Evolutionary conservation across 1,284 basidiomycete species (phyloP), one percentile per base, ranked within the genome.

Genomic region (Chiua sp.): DNA sequence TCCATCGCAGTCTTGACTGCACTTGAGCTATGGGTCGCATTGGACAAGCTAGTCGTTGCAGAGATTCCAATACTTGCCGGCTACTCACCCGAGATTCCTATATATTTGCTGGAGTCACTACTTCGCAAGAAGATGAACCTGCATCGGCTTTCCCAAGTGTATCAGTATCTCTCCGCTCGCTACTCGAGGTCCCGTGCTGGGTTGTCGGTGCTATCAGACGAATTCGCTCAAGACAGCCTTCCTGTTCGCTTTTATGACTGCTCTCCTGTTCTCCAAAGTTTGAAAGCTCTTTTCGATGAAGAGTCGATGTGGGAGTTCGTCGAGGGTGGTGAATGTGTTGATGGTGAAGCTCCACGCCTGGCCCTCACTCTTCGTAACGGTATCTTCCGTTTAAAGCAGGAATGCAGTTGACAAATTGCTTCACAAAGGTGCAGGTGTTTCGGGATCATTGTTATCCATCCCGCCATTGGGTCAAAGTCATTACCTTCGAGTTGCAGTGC

Each of bases 211-310:
- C 23, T 47, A 20, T 54, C 51, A n/a, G 16, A 39, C 18, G 22
- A 39, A 37, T 51, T 72, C 56, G 79, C 83, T 7, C n/a, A 57
- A 39, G 23, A 63, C 7, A 55, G 57, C 23, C 53, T 64, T 7
- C 13, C 63, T 13, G 59, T 53, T 26, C 55, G 63, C 46, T 64
- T 58, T 26, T 59, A 54, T n/a, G 47, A 57, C 18, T 23, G 13
- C 3, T 64, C 47, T 0, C 30, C 20, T 0, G 16, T 16, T n/a
- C 51, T 59, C 8, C 63, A 63, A 22, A 13, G 16, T 15, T 39
- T n/a, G 18, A 39, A 26, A 33, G 6, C 6, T 30, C 22, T 15
- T 23, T 28, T 48, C 2, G 47, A 55, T 16, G 8, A 6, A 16
- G 26, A 7, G 20, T 23, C 5, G 37, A 15, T 20, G 10, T 33